These are phyloP conservation scores for Globisporangium acanthophoron DNA, from an alignment of 352 stramenopile genomes.

Conservation along the genomic window DNA sequence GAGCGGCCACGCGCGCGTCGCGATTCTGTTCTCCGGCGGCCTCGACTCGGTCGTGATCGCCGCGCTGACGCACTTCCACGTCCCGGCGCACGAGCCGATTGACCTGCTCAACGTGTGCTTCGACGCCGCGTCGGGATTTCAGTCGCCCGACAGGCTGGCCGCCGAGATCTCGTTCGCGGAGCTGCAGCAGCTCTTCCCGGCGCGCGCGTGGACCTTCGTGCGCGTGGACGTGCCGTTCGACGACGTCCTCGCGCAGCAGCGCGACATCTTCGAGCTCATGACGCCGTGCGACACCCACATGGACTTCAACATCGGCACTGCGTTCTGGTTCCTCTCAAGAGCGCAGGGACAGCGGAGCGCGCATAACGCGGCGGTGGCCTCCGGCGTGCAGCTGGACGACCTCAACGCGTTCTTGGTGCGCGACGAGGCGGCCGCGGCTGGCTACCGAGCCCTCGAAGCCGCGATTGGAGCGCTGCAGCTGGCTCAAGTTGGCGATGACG, in stretches of 20 bases:
- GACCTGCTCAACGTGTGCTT: slow-evolving; percentile 96
- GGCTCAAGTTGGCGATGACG: slow-evolving; percentile 10
- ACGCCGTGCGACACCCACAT: slow-evolving; percentile 90
- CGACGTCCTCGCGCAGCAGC: slow-evolving; percentile 63
- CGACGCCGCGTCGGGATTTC: slow-evolving; percentile 46
- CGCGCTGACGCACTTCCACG: slow-evolving; percentile 80
- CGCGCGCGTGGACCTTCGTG: slow-evolving; percentile 82
- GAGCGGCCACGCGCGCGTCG: slow-evolving; percentile 37
- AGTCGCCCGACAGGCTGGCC: slow-evolving; percentile 89
- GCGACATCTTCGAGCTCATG: slow-evolving; percentile 76
- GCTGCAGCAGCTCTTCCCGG: slow-evolving; percentile 80
- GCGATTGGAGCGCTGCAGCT: slow-evolving; percentile 25
- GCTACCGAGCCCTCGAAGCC: slow-evolving; percentile 13
- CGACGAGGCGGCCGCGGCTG: slow-evolving; percentile 1
- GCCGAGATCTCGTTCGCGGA: slow-evolving; percentile 80
- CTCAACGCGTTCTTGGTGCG: slow-evolving; percentile 38
- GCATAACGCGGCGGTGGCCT: neutral
- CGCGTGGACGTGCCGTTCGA: slow-evolving; percentile 74
- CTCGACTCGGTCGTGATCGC: slow-evolving; percentile 95
- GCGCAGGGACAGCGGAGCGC: slow-evolving; percentile 37
- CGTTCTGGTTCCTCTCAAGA: slow-evolving; percentile 93
- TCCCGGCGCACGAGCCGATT: slow-evolving; percentile 54
- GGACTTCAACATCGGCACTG: slow-evolving; percentile 97
- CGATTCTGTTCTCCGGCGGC: slow-evolving; percentile 95
- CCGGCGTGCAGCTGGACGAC: slow-evolving; percentile 13